Evolutionary conservation across 176 grass and related monocot genomes (phyloP), one percentile per base, ranked within the genome.

Genomic region (Carex cristatella): DNA sequence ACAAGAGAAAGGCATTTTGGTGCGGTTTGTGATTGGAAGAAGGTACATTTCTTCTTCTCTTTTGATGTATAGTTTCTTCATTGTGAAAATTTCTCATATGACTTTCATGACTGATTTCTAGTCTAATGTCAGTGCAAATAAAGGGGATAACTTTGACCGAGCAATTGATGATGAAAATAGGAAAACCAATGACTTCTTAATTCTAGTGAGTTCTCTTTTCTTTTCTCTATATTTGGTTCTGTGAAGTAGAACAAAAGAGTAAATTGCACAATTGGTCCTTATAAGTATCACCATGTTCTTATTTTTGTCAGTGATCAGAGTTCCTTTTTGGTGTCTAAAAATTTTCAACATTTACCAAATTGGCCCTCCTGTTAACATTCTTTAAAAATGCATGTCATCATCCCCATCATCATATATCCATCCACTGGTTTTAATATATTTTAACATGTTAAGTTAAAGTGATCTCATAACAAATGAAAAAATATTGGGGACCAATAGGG

Each of bases 21-120:
- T 94, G 81, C 91, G 93, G 69, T 99, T 99, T 85, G 57, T 99
- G 61, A 92, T 99, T 84, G 96, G 96, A 92, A 89, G 93, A 95
- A 99, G 93, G 96, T 99, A 90, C 44, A 23, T 79, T 81, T 82
- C 79, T 79, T 49, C 30, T 71, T 62, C 10, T 58, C 12, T 81
- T 63, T 81, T 19, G 64, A 5, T 81, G 7, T 19, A 51, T 31
- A 64, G 72, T 44, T 65, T 79, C 18, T 42, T 10, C 83, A 69
- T 79, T 74, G 30, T 83, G 51, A 31, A 84, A 81, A 76, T 32
- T 86, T 69, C 15, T 44, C 65, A 80, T 58, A 44, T 64, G 73
- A 18, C 89, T 16, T 84, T 81, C 23, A 71, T 73, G 54, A 90
- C 53, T 95, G 64, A 86, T 84, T 86, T 85, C 32, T 84, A 82